Base-by-base conservation (phyloP, 2,329 filamentous ascomycete genomes). In the Emmonsiellopsis sp. region DNA sequence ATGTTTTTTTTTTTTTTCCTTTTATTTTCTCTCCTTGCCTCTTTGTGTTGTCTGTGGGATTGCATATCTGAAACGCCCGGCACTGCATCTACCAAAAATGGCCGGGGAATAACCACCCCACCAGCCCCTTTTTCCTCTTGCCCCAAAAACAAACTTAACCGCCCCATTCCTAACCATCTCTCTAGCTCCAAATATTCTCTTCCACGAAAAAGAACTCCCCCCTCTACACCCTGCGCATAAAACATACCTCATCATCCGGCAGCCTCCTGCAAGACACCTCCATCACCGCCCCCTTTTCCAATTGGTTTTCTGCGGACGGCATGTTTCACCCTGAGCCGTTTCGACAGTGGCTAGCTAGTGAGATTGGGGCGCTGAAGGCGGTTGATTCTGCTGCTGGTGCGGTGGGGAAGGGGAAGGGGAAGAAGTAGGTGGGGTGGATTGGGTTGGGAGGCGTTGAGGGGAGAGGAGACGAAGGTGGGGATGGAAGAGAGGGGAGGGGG, bases 181-280 rank as follows among this genome's bases (percentile, higher is more conserved):
- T 27, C 44, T 47, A 13, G 31, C 9, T 32, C 47, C 58, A 93
- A 85, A 79, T 96, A 65, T 80, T 81, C 60, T 76, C 80, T 2
- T 88, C 84, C 40, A 81, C 79, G 1, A 83, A 82, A 0, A 96
- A 96, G 69, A 82, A 91, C 70, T 80, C 85, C 40, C 88, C 90
- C 0, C 79, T 83, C 44, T 98, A 98, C 75, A 80, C 87, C 64
- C 73, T 95, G 56, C 82, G 79, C 43, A 77, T 95, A 50, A 62
- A 60, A 32, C 74, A 74, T 54, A 68, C 66, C 13, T 69, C 70
- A 10, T 61, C 70, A n/a, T 55, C 64, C 1, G 65, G 65, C 21
- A 71, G 71, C 60, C 61, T 70, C 27, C 61, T 68, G 49, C 65
- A 74, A 68, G 67, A 76, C 65, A 65, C 72, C 59, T 70, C 78